phyloP scores from a whole-genome alignment of 345 rosid species.

The Lepidium didymum region DNA sequence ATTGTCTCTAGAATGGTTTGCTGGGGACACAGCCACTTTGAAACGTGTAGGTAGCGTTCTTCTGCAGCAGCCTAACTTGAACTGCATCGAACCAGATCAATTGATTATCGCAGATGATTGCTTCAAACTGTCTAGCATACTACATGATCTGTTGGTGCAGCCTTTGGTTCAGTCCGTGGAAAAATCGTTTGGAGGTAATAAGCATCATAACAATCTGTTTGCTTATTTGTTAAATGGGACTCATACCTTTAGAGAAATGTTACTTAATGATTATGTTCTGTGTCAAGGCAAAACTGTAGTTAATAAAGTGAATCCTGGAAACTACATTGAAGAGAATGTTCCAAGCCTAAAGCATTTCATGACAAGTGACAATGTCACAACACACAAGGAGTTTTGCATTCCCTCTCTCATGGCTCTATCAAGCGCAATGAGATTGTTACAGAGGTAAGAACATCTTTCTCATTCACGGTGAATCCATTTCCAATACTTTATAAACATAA shows the following conservation, averaged over 20 bases:
- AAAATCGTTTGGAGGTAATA: constrained; percentile 57
- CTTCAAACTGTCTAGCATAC: constrained; percentile 57
- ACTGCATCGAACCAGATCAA: constrained; percentile 37
- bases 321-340: constrained; percentile 49
- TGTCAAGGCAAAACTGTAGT: constrained; percentile 39
- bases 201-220: neutral
- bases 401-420: constrained; percentile 78
- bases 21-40: constrained; percentile 59
- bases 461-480: neutral
- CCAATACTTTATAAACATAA: neutral
- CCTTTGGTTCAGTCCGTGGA: constrained; percentile 49
- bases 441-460: constrained; percentile 37
- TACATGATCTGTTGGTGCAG: constrained; percentile 39
- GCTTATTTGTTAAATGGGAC: neutral
- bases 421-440: constrained; percentile 58
- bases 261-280: constrained; percentile 2
- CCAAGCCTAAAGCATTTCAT: constrained; percentile 65
- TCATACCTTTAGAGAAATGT: neutral
- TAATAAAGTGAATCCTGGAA: constrained; percentile 52
- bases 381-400: constrained; percentile 34
- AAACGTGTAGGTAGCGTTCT: constrained; percentile 58
- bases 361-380: constrained; percentile 27
- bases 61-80: constrained; percentile 36
- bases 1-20: constrained; percentile 74
- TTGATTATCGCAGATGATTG: constrained; percentile 67